Evolutionary conservation across 140 eudicot species (phyloP).

Genomic region (Senecio squalidus): DNA sequence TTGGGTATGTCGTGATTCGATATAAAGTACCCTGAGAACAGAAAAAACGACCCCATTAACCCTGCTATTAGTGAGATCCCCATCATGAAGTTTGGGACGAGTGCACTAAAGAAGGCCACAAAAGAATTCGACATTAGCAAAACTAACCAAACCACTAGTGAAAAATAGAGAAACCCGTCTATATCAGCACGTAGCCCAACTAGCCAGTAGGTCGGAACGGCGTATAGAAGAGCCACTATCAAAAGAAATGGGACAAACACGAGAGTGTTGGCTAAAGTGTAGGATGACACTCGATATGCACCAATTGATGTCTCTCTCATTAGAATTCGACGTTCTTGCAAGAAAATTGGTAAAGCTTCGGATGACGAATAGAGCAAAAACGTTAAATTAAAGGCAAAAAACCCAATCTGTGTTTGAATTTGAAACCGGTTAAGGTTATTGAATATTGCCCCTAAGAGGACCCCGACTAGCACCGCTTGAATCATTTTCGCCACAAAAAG

Average conservation of each 20-base stretch:
- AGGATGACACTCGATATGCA: slow-evolving; percentile 56
- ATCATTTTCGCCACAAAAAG: slow-evolving; percentile 44
- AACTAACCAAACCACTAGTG: slow-evolving; percentile 65
- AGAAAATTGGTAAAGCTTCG: slow-evolving; percentile 73
- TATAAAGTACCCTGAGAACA: slow-evolving; percentile 75
- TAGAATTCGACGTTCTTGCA: slow-evolving; percentile 60
- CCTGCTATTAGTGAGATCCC: slow-evolving; percentile 58
- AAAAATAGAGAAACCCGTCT: slow-evolving; percentile 52
- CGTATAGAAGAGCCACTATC: slow-evolving; percentile 39
- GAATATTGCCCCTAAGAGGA: slow-evolving; percentile 55
- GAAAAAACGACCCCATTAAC: slow-evolving; percentile 71
- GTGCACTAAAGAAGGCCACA: slow-evolving; percentile 47
- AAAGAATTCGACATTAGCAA: slow-evolving; percentile 54
- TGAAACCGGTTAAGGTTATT: slow-evolving; percentile 23
- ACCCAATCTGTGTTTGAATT: slow-evolving; percentile 58
- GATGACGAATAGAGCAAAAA: slow-evolving; percentile 66
- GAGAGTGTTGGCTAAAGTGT: slow-evolving; percentile 52
- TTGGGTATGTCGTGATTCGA: slow-evolving; percentile 50
- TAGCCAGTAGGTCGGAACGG: slow-evolving; percentile 57
- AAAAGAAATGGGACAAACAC: slow-evolving; percentile 65
- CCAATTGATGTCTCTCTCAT: slow-evolving; percentile 61
- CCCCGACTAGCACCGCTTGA: slow-evolving; percentile 46
- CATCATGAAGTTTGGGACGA: slow-evolving; percentile 60
- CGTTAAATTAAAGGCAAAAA: slow-evolving; percentile 64
- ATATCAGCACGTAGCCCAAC: slow-evolving; percentile 48